A percentile compares a stretch with the other conserved stretches of the same genome.
These are phyloP conservation scores for Euptelea pleiosperma DNA, from an alignment of 164 flowering plant species.

Conservation along the genomic window DNA sequence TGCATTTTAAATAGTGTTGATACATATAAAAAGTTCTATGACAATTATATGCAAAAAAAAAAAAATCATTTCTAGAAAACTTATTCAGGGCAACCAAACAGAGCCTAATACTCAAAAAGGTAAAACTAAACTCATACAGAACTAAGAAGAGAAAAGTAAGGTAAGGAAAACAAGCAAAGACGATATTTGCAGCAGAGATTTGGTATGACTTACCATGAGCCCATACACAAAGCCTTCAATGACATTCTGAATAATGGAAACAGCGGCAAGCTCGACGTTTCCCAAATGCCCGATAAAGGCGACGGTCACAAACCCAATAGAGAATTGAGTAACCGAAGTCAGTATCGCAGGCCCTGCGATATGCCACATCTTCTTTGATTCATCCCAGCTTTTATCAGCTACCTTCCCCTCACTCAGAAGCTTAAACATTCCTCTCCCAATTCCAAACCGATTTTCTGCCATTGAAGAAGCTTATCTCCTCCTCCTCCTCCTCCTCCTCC, in stretches of 20 bases:
- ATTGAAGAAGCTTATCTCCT: conserved; percentile 4
- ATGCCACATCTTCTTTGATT: conserved; percentile 49
- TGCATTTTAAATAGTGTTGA: too few relatives aligned
- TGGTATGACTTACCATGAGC: conserved; percentile 30
- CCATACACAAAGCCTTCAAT: conserved; percentile 46
- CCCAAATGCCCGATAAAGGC: conserved; percentile 54
- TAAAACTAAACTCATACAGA: too few relatives aligned
- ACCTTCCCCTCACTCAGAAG: background rate
- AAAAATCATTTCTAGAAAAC: too few relatives aligned
- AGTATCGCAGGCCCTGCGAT: conserved; percentile 48
- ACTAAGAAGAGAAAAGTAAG: too few relatives aligned
- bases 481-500: too few relatives aligned
- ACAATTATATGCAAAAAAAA: background rate
- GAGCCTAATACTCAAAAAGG: too few relatives aligned
- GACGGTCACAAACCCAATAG: conserved; percentile 34
- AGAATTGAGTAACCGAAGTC: conserved; percentile 35
- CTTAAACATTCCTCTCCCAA: background rate
- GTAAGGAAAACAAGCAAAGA: background rate
- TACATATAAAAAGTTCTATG: background rate
- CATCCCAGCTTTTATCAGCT: conserved; percentile 26
- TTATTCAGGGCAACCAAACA: too few relatives aligned
- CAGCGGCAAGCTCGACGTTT: conserved; percentile 41
- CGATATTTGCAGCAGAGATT: background rate
- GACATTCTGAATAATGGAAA: conserved; percentile 39
- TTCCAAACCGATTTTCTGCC: background rate